A percentile compares a stretch with the other conserved stretches of the same genome.
These are phyloP conservation scores for Anthracocystis walkeri DNA, from an alignment of 1,284 basidiomycete species.

Conservation along the genomic window DNA sequence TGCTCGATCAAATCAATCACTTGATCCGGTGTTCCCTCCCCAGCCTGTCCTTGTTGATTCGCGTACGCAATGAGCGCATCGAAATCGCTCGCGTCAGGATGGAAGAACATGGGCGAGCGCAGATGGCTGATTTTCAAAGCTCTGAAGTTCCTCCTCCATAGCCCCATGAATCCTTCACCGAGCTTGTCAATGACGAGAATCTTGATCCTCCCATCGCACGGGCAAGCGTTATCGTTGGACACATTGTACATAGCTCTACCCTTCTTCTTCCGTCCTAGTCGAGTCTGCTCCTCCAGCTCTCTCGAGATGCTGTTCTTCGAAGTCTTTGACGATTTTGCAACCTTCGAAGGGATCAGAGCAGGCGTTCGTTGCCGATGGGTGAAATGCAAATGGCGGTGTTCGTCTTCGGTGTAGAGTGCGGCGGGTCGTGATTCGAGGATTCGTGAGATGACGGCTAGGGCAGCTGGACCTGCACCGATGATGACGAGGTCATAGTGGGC, in stretches of 20 bases:
- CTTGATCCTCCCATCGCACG: constrained; percentile 41
- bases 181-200: constrained; percentile 62
- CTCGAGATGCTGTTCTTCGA: neutral
- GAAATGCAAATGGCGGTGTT: constrained; percentile 64
- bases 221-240: constrained; percentile 15
- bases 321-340: constrained; percentile 9
- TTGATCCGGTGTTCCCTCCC: constrained; percentile 31
- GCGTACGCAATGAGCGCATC: constrained; percentile 68
- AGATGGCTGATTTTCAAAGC: constrained; percentile 63
- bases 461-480: constrained; percentile 62
- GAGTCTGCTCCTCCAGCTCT: constrained; percentile 7
- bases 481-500: constrained; percentile 61
- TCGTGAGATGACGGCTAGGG: constrained; percentile 55
- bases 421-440: constrained; percentile 62
- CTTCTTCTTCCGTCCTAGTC: constrained; percentile 11
- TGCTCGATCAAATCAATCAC: constrained; percentile 33
- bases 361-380: constrained; percentile 37
- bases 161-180: constrained; percentile 57
- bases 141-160: constrained; percentile 53
- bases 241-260: constrained; percentile 5
- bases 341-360: constrained; percentile 20
- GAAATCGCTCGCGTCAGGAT: constrained; percentile 68
- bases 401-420: constrained; percentile 65
- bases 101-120: constrained; percentile 71
- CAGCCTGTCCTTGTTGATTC: constrained; percentile 37